Evolutionary conservation across 2,329 filamentous ascomycete genomes (phyloP), one percentile per base, ranked within the genome.

Genomic region (Leptosphaerulina australis): DNA sequence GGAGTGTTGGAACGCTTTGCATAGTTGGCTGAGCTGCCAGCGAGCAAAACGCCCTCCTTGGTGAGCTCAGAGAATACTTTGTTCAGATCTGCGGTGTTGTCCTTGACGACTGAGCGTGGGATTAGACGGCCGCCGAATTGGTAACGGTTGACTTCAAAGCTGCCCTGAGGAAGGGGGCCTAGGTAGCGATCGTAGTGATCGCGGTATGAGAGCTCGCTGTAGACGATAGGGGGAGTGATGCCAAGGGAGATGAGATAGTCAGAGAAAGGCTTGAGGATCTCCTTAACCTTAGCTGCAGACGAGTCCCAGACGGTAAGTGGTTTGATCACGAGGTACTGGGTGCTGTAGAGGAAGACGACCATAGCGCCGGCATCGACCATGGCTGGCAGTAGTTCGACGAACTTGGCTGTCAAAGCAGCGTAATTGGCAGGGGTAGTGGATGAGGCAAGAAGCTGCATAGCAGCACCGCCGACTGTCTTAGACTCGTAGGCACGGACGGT

Each of bases 401-500:
- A 51, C 33, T 55, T 57, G 30, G 47, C 40, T 6, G 30, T 44
- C 8, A 56, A 40, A 8, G 43, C 44, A 25, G 55, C 58, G 38
- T 55, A 58, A n/a, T 58, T 56, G 24, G 55, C 51, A 2, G 56
- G 45, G 4, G 51, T 59, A 6, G 49, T 56, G 18, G 54, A 57
- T 8, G 56, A 52, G 8, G 60, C 62, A 6, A 55, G 37, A 4
- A 69, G 41, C 31, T 59, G 48, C 37, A 64, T 58, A 12, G 50
- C 55, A 29, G 62, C 64, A 17, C 64, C 68, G 15, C 61, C 58
- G 6, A 66, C 54, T 3, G 36, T 40, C 15, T 43, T 46, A 24
- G 66, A 54, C 8, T 52, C 35, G 44, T 67, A 59, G n/a, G 60
- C 64, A 44, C 62, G 63, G 4, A 68, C 57, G 2, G 68, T 71